Conservation (phyloP, 495 filamentous ascomycete species). For the Astrocystis sublimbata region DNA sequence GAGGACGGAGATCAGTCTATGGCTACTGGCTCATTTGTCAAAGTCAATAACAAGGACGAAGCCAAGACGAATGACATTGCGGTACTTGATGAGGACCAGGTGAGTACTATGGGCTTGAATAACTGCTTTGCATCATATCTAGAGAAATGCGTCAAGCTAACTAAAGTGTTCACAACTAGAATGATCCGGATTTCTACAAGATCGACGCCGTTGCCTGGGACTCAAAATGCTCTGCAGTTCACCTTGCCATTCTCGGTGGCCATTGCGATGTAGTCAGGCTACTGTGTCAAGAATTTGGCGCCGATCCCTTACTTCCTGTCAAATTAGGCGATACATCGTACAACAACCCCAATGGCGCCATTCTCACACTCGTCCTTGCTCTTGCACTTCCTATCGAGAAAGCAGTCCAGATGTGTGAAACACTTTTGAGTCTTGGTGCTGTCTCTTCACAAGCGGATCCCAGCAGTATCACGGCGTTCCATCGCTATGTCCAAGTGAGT, state of each 20-base stretch:
- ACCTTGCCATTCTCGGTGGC: slow-evolving; percentile 73
- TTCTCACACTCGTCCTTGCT: slow-evolving; percentile 65
- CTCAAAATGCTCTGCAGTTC: slow-evolving; percentile 65
- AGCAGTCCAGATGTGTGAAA: slow-evolving; percentile 58
- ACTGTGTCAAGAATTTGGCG: slow-evolving; percentile 71
- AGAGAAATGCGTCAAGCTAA: background rate
- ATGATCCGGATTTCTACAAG: slow-evolving; percentile 76
- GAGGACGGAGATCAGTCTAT: slow-evolving; percentile 48
- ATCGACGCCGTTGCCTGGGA: slow-evolving; percentile 78
- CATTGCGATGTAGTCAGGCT: slow-evolving; percentile 65
- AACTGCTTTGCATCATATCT: background rate
- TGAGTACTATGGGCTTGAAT: too few species aligned
- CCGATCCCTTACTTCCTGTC: slow-evolving; percentile 70
- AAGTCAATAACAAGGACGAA: slow-evolving; percentile 49
- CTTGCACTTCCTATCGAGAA: slow-evolving; percentile 59
- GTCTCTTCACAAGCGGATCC: slow-evolving; percentile 71
- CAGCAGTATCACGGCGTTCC: slow-evolving; percentile 58
- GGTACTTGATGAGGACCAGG: slow-evolving; percentile 54
- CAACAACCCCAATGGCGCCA: slow-evolving; percentile 53
- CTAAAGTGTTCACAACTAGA: background rate
- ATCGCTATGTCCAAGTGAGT: slow-evolving; percentile 50
- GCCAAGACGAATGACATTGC: slow-evolving; percentile 33
- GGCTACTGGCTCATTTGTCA: slow-evolving; percentile 67
- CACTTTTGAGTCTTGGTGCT: slow-evolving; percentile 68
- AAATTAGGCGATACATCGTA: slow-evolving; percentile 51